Base-by-base conservation (phyloP, 495 filamentous ascomycete genomes). In the Penicillium pancosmium region DNA sequence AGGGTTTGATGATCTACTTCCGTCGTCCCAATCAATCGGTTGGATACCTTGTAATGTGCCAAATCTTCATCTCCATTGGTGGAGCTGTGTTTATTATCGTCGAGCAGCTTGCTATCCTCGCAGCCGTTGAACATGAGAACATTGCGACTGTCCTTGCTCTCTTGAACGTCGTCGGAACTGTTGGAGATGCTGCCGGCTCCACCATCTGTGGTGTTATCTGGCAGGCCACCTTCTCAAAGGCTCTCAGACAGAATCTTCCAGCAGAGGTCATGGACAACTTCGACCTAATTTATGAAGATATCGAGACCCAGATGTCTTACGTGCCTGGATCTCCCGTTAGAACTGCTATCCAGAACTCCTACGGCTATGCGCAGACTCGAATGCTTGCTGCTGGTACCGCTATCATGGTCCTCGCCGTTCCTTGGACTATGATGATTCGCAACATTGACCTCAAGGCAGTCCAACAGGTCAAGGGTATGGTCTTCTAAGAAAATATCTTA, bases 11-110 rank as follows among this genome's bases (percentile, higher is more conserved):
- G 80, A 88, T 75, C 62, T 80, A 71, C 61, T 90, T 89, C 80
- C 84, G 87, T 43, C 82, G 83, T 18, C 77, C 82, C 55, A 69
- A 78, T 51, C 72, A 74, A 33, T 61, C 75, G 41, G 71, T 89
- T 35, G 86, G 85, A 19, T 88, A 86, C 68, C 76, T 91, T 41
- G 73, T 89, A 63, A 88, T 89, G 83, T 86, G 81, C 62, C 86
- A 91, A 64, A 86, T 91, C 66, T 84, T 89, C 69, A 88, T 89
- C 63, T 82, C 87, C 23, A 79, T 91, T 41, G 76, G 78, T 41
- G 86, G 84, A 23, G 75, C 80, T 38, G 79, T 78, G 3, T 69
- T 85, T 25, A 64, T 90, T 48, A 84, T 90, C 66, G 73, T 70
- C 57, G 82, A 86, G 66, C 83, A 90, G 63, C 82, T 90, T 27